Conservation (phyloP, 345 rosid genomes). For the Rubroshorea leprosula region DNA sequence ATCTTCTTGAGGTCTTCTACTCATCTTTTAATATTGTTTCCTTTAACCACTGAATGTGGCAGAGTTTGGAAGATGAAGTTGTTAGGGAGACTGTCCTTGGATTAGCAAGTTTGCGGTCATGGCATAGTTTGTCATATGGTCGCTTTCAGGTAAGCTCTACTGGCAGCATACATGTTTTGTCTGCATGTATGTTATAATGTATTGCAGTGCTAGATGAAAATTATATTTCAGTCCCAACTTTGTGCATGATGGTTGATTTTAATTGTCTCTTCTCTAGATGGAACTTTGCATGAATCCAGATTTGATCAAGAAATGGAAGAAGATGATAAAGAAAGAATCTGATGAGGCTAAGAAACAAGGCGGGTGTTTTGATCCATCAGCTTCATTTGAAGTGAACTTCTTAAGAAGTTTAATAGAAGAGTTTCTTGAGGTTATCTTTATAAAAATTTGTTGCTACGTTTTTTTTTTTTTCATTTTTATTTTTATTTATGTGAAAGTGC, state of each 20-base stretch:
- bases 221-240: not conserved
- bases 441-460: slow-evolving; percentile 8
- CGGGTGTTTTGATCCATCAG: slow-evolving; percentile 50
- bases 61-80: slow-evolving; percentile 97
- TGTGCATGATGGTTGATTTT: slow-evolving; percentile 1
- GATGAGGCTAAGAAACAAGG: slow-evolving; percentile 61
- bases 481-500: not conserved
- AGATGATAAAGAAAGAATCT: slow-evolving; percentile 66
- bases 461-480: not conserved
- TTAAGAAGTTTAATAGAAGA: slow-evolving; percentile 81
- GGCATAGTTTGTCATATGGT: slow-evolving; percentile 93
- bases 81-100: slow-evolving; percentile 79
- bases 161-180: not conserved
- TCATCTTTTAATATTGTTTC: slow-evolving; percentile 2
- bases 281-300: slow-evolving; percentile 86
- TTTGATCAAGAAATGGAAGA: slow-evolving; percentile 85
- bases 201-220: not conserved
- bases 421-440: slow-evolving; percentile 65
- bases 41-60: slow-evolving; percentile 22
- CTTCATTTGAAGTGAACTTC: slow-evolving; percentile 64
- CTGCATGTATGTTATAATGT: not conserved
- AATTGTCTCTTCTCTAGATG: slow-evolving; percentile 48
- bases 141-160: slow-evolving; percentile 72
- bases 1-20: not conserved
- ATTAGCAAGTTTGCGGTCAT: slow-evolving; percentile 75